These are phyloP conservation scores for Rubroshorea leprosula DNA, from an alignment of 345 rosid species.

Conservation along the genomic window DNA sequence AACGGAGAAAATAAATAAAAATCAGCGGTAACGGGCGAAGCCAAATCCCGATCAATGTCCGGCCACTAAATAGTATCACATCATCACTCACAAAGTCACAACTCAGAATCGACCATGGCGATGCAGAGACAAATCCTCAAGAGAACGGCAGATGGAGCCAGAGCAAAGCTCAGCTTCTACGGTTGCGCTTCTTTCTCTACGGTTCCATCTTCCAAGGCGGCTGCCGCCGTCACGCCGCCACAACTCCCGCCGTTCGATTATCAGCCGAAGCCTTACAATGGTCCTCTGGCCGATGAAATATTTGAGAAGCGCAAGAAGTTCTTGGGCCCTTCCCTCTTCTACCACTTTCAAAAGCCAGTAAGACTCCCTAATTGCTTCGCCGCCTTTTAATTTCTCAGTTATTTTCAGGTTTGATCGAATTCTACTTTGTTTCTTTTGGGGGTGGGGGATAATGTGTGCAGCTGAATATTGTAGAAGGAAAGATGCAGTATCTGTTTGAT, in stretches of 20 bases:
- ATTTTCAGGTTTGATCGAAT: background rate
- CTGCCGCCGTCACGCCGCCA: conserved; percentile 28
- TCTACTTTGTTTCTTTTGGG: background rate
- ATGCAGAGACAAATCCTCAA: conserved; percentile 33
- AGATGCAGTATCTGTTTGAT: conserved; percentile 94
- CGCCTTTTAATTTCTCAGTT: background rate
- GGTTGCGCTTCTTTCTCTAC: conserved; percentile 21
- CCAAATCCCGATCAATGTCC: background rate
- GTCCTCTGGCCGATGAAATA: conserved; percentile 66
- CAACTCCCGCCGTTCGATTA: conserved; percentile 68
- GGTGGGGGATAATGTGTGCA: too few relatives aligned
- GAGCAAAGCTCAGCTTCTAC: conserved; percentile 9
- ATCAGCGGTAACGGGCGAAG: background rate
- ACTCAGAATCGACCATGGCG: conserved; percentile 27
- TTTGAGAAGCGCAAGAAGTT: conserved; percentile 71
- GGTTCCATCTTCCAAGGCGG: conserved; percentile 4
- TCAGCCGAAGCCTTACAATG: conserved; percentile 63
- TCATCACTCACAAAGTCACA: background rate
- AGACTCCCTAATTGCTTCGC: conserved; percentile 8
- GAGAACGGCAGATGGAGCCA: conserved; percentile 23
- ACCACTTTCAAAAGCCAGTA: conserved; percentile 87
- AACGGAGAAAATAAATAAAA: too few relatives aligned
- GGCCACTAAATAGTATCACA: background rate
- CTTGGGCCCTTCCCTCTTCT: conserved; percentile 82
- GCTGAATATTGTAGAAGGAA: conserved; percentile 95